These are phyloP conservation scores for Solanum chmielewskii DNA, from an alignment of 257 asterid genomes.

Conservation along the genomic window DNA sequence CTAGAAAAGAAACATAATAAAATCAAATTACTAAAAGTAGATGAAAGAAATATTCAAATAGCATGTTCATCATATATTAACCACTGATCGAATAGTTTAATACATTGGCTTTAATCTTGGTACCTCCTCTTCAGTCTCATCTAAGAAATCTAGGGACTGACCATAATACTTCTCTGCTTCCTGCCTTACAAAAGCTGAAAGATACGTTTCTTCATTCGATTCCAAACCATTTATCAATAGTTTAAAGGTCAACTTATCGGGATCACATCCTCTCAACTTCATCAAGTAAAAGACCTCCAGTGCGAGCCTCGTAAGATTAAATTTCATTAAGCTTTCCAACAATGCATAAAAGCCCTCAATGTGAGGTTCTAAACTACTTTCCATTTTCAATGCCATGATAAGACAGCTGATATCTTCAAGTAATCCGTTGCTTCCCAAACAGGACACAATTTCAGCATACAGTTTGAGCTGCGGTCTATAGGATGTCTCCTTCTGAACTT, in stretches of 20 bases:
- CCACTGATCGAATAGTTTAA: not conserved
- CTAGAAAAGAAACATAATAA: not conserved
- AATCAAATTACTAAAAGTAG: not conserved
- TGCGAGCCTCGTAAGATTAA: conserved; percentile 37
- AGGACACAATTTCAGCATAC: conserved; percentile 40
- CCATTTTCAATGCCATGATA: conserved; percentile 38
- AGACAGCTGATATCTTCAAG: conserved; percentile 29
- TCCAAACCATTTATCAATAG: conserved; percentile 34
- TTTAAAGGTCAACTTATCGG: conserved; percentile 33
- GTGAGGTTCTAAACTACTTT: conserved; percentile 30
- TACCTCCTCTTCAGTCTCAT: conserved; percentile 15
- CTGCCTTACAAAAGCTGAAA: conserved; percentile 23
- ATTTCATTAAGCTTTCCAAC: conserved; percentile 41
- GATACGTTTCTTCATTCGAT: conserved; percentile 28
- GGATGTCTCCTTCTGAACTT: conserved; percentile 50
- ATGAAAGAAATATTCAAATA: not conserved
- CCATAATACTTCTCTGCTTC: conserved; percentile 43
- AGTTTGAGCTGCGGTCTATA: conserved; percentile 44
- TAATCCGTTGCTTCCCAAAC: conserved; percentile 51
- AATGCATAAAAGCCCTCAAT: conserved; percentile 38
- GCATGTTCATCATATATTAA: not conserved
- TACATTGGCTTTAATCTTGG: not conserved
- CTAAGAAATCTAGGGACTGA: conserved; percentile 18
- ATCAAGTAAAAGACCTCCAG: conserved; percentile 51
- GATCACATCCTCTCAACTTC: conserved; percentile 50